Base-by-base conservation (phyloP, 192 early-diverging fungal genomes). In the Umbelopsis vinacea region DNA sequence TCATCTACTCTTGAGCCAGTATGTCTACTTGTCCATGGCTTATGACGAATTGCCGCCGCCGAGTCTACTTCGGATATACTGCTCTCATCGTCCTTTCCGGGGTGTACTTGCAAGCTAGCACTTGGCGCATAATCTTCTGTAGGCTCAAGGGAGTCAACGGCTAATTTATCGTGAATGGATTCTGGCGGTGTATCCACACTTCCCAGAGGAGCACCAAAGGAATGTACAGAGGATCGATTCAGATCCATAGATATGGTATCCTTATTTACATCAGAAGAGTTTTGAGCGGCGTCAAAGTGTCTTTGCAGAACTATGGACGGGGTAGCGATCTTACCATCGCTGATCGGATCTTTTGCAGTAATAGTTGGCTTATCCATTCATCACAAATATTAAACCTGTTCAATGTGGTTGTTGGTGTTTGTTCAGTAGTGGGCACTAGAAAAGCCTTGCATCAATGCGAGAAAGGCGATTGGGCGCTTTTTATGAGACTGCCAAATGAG, bases 111-210 rank as follows among this genome's bases (percentile, higher is more conserved):
- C 19, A 63, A 63, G 14, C 57, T 63, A 3, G 57, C 57, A 37
- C 57, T 63, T 12, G 57, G 57, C 5, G 57, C 57, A 63, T 63
- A 63, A 14, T 63, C 57, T 33, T 63, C 57, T 35, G 57, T 29
- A 35, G 57, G 29, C 17, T 63, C 57, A 37, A 11, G 57, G 3
- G 57, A 63, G 33, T 63, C 57, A 26, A 6, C 57, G 10, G 33
- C 15, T 15, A 29, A 11, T 37, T 63, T 63, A 2, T 63, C 57
- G 35, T 63, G 57, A 63, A 63, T 37, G 2, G 57, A 63, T 35
- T 63, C 57, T 37, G 57, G 33, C 57, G 57, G 57, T 17, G 57
- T 63, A 63, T 63, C 57, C 5, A 63, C 57, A 33, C 57, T 63
- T 0, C 57, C 57, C 33, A 63, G 12, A 63, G 57, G 57, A 19